These are phyloP conservation scores for Odontarrhena argentea DNA, from an alignment of 345 rosid genomes.

Conservation along the genomic window DNA sequence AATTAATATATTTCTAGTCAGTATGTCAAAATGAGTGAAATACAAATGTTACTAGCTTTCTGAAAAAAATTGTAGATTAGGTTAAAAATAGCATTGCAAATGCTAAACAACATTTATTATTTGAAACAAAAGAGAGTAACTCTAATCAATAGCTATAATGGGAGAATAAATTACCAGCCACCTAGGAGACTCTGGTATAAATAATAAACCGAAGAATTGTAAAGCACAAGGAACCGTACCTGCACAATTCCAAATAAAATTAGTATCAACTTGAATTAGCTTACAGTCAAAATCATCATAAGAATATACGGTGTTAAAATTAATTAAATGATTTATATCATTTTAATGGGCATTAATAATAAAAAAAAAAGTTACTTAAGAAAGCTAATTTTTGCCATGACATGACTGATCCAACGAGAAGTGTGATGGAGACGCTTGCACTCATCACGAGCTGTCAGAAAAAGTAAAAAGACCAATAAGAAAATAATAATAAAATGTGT, in stretches of 20 bases:
- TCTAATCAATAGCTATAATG: slow-evolving; percentile 35
- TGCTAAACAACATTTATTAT: too few species aligned
- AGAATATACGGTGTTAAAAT: slow-evolving; percentile 13
- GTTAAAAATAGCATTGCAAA: too few species aligned
- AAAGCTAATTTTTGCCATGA: slow-evolving; percentile 73
- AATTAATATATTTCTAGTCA: too few species aligned
- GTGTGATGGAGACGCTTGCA: slow-evolving; percentile 60
- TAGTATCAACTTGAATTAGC: slow-evolving; percentile 41
- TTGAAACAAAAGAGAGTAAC: background rate
- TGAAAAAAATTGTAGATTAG: too few species aligned
- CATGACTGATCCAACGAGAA: slow-evolving; percentile 65
- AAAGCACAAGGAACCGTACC: slow-evolving; percentile 51
- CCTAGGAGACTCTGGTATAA: slow-evolving; percentile 51
- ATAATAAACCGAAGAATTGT: slow-evolving; percentile 33
- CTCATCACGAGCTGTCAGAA: slow-evolving; percentile 69
- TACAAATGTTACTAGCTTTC: too few species aligned
- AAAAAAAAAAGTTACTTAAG: slow-evolving; percentile 49
- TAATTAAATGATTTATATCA: background rate
- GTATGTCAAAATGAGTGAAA: too few species aligned
- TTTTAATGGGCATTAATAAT: background rate
- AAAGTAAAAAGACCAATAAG: background rate
- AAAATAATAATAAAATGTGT: background rate
- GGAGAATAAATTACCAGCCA: slow-evolving; percentile 62
- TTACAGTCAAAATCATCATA: slow-evolving; percentile 40
- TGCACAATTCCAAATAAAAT: slow-evolving; percentile 50